Conservation (phyloP, 495 filamentous ascomycete genomes). For the Articulospora tetracladia region DNA sequence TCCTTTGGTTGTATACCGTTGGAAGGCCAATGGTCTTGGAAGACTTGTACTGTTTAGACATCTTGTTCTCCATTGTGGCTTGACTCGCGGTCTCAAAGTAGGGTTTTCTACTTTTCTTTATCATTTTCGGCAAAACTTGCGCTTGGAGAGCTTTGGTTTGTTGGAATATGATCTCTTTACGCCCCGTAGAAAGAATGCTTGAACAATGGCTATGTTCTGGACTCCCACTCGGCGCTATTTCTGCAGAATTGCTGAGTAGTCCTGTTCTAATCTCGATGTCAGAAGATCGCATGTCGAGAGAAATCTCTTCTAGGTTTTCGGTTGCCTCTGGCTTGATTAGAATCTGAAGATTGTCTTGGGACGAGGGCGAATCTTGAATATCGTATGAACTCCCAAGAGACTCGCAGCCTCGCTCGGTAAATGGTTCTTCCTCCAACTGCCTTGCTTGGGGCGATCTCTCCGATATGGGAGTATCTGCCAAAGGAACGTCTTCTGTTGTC, state of each 20-base stretch:
- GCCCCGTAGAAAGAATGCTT: background rate
- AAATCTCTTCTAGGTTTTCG: background rate
- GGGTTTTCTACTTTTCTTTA: background rate
- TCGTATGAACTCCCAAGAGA: too few relatives aligned
- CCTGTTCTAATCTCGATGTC: background rate
- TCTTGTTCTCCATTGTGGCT: background rate
- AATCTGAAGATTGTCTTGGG: background rate
- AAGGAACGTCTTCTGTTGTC: background rate
- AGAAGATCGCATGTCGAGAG: background rate
- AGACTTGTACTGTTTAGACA: background rate
- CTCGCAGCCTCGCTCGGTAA: background rate
- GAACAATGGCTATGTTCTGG: background rate
- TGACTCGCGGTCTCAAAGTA: conserved; percentile 20
- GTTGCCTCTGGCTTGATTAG: too few relatives aligned
- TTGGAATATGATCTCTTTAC: background rate
- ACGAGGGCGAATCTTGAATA: background rate
- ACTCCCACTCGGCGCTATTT: background rate
- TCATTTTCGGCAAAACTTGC: background rate
- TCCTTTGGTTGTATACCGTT: background rate
- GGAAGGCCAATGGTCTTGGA: background rate
- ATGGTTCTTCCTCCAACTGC: background rate
- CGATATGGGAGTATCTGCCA: background rate
- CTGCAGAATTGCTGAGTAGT: background rate
- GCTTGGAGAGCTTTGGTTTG: background rate
- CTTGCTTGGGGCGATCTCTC: background rate